Evolutionary conservation across 129 eudicot species (phyloP).

Genomic region (Lonicera japonica): DNA sequence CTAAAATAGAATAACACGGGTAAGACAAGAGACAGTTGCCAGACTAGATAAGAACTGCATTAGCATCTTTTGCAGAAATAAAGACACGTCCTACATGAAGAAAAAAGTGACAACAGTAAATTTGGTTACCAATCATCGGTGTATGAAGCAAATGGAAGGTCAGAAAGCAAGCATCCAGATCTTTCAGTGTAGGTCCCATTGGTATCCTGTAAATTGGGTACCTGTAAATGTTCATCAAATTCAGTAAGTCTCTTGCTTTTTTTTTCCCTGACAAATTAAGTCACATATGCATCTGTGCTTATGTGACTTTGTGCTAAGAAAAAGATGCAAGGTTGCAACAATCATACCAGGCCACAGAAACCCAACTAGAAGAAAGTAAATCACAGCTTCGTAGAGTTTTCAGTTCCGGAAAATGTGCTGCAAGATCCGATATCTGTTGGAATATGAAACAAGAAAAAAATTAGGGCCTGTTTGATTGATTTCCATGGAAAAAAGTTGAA

Average conservation of each 20-base stretch:
- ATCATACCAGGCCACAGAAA: conserved; percentile 92
- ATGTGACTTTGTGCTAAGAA: not conserved
- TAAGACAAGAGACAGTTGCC: too few species aligned
- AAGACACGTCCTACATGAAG: too few species aligned
- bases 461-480: too few species aligned
- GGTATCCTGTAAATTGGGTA: conserved; percentile 93
- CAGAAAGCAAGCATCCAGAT: conserved; percentile 90
- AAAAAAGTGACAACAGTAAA: too few species aligned
- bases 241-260: conserved; percentile 5
- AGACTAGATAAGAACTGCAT: too few species aligned
- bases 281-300: too few species aligned
- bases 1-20: too few species aligned
- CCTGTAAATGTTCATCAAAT: conserved; percentile 32
- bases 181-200: conserved; percentile 73
- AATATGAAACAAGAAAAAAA: not conserved
- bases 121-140: conserved; percentile 43
- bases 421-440: conserved; percentile 63
- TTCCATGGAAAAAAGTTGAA: too few species aligned
- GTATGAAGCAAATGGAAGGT: conserved; percentile 82
- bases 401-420: conserved; percentile 54
- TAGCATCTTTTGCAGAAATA: too few species aligned
- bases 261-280: too few species aligned
- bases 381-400: conserved; percentile 70
- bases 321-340: conserved; percentile 5
- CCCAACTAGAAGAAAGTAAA: conserved; percentile 74